Percentiles rank a stretch among this genome's conserved stretches.
Conservation (phyloP, 768 basidiomycete species). For the Termitomyces eurrhizus region DNA sequence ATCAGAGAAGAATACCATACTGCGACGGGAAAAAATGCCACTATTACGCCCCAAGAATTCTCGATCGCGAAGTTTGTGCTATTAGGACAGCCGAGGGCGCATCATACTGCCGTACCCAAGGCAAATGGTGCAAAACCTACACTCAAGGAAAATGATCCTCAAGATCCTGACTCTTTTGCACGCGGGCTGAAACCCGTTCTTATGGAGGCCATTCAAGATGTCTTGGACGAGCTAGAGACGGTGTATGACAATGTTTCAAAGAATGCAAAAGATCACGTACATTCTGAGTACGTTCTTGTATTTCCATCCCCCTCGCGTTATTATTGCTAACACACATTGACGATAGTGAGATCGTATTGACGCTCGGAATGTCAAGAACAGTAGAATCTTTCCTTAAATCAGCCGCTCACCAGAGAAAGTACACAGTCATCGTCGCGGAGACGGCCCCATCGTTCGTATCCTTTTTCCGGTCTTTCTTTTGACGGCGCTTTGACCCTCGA, state of each 20-base stretch:
- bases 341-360: slow-evolving; percentile 87
- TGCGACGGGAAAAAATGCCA: slow-evolving; percentile 49
- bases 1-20: slow-evolving; percentile 94
- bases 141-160: slow-evolving; percentile 64
- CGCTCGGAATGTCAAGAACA: slow-evolving; percentile 90
- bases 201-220: slow-evolving; percentile 96
- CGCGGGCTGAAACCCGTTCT: slow-evolving; percentile 83
- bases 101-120: slow-evolving; percentile 27
- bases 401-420: slow-evolving; percentile 86
- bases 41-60: slow-evolving; percentile 39
- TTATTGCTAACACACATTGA: slow-evolving; percentile 7
- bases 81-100: slow-evolving; percentile 68
- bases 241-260: slow-evolving; percentile 94
- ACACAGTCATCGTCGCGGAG: slow-evolving; percentile 94
- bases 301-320: not conserved
- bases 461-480: slow-evolving; percentile 9
- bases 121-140: slow-evolving; percentile 53
- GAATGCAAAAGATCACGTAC: slow-evolving; percentile 93
- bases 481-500: slow-evolving; percentile 6
- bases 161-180: slow-evolving; percentile 79
- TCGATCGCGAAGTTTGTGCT: slow-evolving; percentile 84
- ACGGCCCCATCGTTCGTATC: slow-evolving; percentile 83
- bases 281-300: slow-evolving; percentile 77
- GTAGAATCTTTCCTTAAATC: slow-evolving; percentile 92
- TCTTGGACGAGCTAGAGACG: slow-evolving; percentile 92